Base-by-base conservation (phyloP, 1,284 basidiomycete genomes). In the Ustilago tritici region DNA sequence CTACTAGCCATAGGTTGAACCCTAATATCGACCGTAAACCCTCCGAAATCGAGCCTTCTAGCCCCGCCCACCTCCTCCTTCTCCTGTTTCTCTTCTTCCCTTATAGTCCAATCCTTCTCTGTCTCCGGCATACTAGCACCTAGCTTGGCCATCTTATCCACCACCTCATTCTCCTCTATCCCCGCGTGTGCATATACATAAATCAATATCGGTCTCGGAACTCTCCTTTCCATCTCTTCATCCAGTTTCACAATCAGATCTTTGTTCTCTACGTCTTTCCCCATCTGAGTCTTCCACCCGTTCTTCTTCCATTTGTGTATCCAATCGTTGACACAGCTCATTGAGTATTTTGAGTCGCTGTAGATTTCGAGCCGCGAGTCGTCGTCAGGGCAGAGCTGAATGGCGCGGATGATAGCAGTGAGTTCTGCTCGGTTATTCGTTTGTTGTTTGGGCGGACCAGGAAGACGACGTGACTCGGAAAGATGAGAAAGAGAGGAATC, bases 351-450 rank as follows among this genome's bases (percentile, higher is more conserved):
- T 6, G 56, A 59, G 23, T 71, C 93, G 0, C 92, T 91, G 81
- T 91, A 91, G 81, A 95, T 92, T 52, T 91, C 85, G 0, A 90
- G 89, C 19, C 87, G 57, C 2, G 56, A 88, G 23, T 88, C 88
- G 9, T 87, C 87, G 36, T 82, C 69, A 0, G 92, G 91, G 0
- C 90, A 88, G 0, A 89, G 90, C 83, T 94, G 91, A 6, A 95
- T 88, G 19, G 91, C 89, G 12, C 92, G 91, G 17, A 91, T 87
- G 72, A 95, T 92, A 3, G 93, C 93, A 75, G 93, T 91, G 34
- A 95, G 88, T 84, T 95, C 94, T 3, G 93, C 94, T 14, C 93
- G 89, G 74, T 95, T 95, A 84, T 95, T 95, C 0, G 93, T 95
- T 84, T 95, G 94, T 53, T 70, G 35, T 11, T 28, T 28, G 23